Conservation (phyloP, 768 basidiomycete species). For the Pisolithus tinctorius region DNA sequence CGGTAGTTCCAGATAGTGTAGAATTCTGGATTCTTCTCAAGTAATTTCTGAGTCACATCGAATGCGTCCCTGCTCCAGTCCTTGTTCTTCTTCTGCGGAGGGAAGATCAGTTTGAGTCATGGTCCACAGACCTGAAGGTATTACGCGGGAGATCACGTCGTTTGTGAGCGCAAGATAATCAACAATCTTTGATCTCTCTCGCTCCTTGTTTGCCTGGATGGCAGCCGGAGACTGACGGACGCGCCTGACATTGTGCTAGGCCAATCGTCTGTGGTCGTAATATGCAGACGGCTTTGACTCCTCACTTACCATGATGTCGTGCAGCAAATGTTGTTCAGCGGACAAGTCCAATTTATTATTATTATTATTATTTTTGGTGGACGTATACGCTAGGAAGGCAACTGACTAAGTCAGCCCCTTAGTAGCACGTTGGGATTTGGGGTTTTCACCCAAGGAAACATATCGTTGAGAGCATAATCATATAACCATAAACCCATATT, state of each 20-base stretch:
- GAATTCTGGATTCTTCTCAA: slow-evolving; percentile 89
- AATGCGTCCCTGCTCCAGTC: slow-evolving; percentile 76
- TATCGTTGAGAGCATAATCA: no score
- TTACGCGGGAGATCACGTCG: slow-evolving; percentile 58
- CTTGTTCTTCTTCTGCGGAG: slow-evolving; percentile 53
- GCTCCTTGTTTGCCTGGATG: slow-evolving; percentile 57
- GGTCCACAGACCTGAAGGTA: slow-evolving; percentile 1
- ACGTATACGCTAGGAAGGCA: no score
- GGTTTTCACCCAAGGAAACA: no score
- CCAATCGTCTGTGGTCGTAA: background rate
- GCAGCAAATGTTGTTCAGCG: no score
- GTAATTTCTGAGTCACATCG: slow-evolving; percentile 64
- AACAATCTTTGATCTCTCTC: slow-evolving; percentile 69
- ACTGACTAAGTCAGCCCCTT: no score
- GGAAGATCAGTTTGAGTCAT: slow-evolving; percentile 2
- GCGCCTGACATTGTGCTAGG: slow-evolving; percentile 67
- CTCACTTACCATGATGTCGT: slow-evolving; percentile 26
- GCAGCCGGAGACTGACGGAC: slow-evolving; percentile 51
- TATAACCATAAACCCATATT: no score
- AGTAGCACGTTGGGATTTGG: no score
- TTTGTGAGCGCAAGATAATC: slow-evolving; percentile 66
- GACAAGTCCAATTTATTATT: no score
- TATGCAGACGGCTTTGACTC: background rate
- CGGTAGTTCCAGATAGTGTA: slow-evolving; percentile 97
- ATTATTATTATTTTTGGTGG: no score